A percentile compares a stretch with the other conserved stretches of the same genome.
Evolutionary conservation across 139 green algal genomes (phyloP).

Genomic region (Chlamydomonas asymmetrica): DNA sequence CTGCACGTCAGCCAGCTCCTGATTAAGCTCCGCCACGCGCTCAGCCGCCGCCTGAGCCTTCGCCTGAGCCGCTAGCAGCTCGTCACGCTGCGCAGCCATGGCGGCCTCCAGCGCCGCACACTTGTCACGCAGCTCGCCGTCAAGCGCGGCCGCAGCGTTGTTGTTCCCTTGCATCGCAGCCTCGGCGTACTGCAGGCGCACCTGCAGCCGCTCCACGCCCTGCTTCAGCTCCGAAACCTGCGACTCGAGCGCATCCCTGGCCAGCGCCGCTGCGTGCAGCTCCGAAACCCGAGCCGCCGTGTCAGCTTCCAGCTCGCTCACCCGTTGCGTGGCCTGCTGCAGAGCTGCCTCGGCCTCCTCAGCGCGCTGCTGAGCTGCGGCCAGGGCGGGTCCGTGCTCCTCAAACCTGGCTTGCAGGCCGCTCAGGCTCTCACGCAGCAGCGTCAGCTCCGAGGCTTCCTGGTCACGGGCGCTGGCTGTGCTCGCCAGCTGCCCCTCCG

Average conservation of each 20-base stretch:
- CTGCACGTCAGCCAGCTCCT: conserved; percentile 17
- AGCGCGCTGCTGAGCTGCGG: neutral
- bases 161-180: too few relatives aligned
- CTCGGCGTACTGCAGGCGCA: too few relatives aligned
- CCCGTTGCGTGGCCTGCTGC: neutral
- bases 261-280: neutral
- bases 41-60: too few relatives aligned
- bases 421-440: neutral
- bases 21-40: conserved; percentile 9
- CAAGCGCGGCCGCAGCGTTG: too few relatives aligned
- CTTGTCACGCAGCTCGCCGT: too few relatives aligned
- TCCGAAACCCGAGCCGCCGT: too few relatives aligned
- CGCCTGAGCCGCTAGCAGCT: neutral
- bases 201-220: neutral
- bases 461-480: neutral
- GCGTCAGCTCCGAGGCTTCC: neutral
- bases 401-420: neutral
- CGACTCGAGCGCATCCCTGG: too few relatives aligned
- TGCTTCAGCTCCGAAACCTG: neutral
- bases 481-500: neutral
- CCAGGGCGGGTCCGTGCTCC: too few relatives aligned
- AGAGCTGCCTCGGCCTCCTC: neutral
- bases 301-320: neutral
- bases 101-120: neutral
- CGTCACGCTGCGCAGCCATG: neutral